These are phyloP conservation scores for Cicer arietinum DNA, from an alignment of 306 rosid genomes.

Conservation along the genomic window DNA sequence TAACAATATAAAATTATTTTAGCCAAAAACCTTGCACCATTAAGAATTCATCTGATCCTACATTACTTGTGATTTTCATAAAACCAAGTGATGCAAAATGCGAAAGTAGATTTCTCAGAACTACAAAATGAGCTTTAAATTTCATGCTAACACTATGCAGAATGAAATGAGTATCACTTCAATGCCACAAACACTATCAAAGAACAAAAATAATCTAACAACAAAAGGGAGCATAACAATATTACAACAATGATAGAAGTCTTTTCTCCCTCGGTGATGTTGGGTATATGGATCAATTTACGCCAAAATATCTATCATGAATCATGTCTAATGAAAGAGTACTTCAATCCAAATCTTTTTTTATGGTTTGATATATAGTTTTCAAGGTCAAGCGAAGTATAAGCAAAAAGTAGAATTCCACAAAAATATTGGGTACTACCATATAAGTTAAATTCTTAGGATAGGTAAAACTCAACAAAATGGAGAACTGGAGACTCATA, in stretches of 20 bases:
- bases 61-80: constrained; percentile 5
- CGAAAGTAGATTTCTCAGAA: constrained; percentile 24
- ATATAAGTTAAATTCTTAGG: constrained; percentile 3
- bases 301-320: background rate
- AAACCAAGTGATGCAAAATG: constrained; percentile 30
- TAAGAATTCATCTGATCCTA: constrained; percentile 7
- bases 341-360: constrained; percentile 13
- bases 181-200: constrained; percentile 6
- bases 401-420: constrained; percentile 5
- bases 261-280: background rate
- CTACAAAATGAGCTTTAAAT: constrained; percentile 11
- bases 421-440: background rate
- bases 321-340: background rate
- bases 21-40: constrained; percentile 5
- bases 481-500: constrained; percentile 22
- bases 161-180: constrained; percentile 28
- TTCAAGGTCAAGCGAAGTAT: background rate
- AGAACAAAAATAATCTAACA: constrained; percentile 31
- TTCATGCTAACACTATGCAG: constrained; percentile 16
- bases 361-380: background rate
- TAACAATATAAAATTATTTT: constrained; percentile 40
- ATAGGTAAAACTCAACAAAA: constrained; percentile 16
- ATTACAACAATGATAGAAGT: background rate
- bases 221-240: constrained; percentile 24
- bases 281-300: background rate